Percentiles rank a stretch among this genome's conserved stretches.
Conservation (phyloP, 73 alveolate species). For the Paramecium tetraurelia region DNA sequence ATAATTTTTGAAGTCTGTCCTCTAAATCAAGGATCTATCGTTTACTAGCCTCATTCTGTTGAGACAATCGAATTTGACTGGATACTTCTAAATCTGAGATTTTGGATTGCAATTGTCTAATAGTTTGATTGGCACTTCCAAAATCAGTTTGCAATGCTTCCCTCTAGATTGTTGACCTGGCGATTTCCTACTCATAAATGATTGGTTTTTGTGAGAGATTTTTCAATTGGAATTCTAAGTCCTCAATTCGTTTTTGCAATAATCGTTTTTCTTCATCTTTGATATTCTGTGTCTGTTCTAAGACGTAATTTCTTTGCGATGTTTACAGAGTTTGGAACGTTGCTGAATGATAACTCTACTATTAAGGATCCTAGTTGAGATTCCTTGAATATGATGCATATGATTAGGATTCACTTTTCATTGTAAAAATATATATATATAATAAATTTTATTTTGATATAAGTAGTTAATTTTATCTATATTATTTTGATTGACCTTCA, state of each 20-base stretch:
- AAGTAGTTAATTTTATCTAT: not conserved
- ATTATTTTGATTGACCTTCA: not conserved
- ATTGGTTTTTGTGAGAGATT: not conserved
- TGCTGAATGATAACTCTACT: not conserved
- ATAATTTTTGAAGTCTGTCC: not conserved
- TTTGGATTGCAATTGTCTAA: not conserved
- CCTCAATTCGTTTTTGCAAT: not conserved
- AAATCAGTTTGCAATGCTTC: not conserved
- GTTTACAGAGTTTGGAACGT: not conserved
- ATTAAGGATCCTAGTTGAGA: not conserved
- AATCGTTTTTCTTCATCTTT: constrained; percentile 18
- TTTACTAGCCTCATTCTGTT: not conserved
- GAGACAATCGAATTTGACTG: not conserved
- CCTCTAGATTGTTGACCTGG: not conserved
- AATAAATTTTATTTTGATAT: not conserved
- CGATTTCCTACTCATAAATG: not conserved
- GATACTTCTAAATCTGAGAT: not conserved
- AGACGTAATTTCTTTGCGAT: not conserved
- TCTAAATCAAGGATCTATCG: not conserved
- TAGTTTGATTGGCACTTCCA: constrained; percentile 7
- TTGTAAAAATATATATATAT: not conserved
- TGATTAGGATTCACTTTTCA: constrained; percentile 2
- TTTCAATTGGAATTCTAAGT: not conserved
- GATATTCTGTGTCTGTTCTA: not conserved
- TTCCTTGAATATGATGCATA: not conserved